Base-by-base conservation (phyloP, 371 early-diverging fungal genomes). In the Mortierella sp. region DNA sequence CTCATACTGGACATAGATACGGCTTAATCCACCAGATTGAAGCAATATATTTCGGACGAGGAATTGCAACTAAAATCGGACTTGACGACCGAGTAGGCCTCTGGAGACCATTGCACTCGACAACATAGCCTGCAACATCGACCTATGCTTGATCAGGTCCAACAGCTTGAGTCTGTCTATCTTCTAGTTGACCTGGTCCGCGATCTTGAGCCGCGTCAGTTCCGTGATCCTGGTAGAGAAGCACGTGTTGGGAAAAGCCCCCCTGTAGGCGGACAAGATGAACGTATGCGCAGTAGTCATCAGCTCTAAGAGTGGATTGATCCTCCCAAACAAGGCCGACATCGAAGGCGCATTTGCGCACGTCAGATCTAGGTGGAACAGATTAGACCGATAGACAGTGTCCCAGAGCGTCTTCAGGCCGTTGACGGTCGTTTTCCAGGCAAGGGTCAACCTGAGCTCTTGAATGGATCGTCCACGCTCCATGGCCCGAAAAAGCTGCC, bases 331-430 rank as follows among this genome's bases (percentile, higher is more conserved):
- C n/a, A n/a, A n/a, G n/a, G n/a, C n/a, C n/a, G n/a, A n/a, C n/a
- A n/a, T n/a, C n/a, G n/a, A n/a, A n/a, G n/a, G n/a, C n/a, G n/a
- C n/a, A n/a, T n/a, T n/a, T n/a, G n/a, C n/a, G n/a, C n/a, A n/a
- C n/a, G n/a, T 46, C 46, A 46, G 46, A 46, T 77, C 77, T 31
- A 83, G 26, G 19, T 69, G 37, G n/a, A 69, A 69, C 5, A 83
- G 40, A 26, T 54, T 72, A 0, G 80, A 74, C 10, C 28, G 70
- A 10, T 43, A 34, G 21, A 83, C 28, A 11, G 71, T 31, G 31
- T 83, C 78, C 16, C 78, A 75, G 14, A 83, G 71, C 11, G 34
- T 34, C 59, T 73, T 83, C 11, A 77, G 31, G 16, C 79, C 83
- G n/a, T n/a, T 71, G 21, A 69, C 26, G 13, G 64, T 55, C 3